Evolutionary conservation across 169 alveolate species (phyloP).

Genomic region (Theileria luwenshuni): DNA sequence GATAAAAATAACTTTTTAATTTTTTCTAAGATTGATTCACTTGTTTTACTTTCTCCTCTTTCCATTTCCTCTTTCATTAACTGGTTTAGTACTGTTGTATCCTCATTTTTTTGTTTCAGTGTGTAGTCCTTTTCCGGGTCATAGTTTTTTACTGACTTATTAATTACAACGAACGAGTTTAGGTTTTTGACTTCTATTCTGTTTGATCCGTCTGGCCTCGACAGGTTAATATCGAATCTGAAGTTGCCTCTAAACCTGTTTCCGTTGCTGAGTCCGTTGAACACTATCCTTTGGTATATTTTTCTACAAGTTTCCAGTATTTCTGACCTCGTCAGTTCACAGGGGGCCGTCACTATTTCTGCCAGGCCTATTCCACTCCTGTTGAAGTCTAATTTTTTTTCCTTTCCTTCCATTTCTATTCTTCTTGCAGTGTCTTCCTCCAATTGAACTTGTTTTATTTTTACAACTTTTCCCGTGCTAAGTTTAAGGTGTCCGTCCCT

Average conservation of each 20-base stretch:
- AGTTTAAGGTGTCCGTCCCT: conserved; percentile 64
- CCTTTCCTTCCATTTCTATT: conserved; percentile 13
- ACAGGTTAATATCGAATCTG: conserved; percentile 75
- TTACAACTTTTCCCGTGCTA: conserved; percentile 51
- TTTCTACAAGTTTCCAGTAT: conserved; percentile 67
- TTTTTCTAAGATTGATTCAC: conserved; percentile 1
- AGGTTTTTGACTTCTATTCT: conserved; percentile 74
- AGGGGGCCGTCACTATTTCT: conserved; percentile 74
- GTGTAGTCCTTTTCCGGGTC: conserved; percentile 22
- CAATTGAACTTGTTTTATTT: conserved; percentile 62
- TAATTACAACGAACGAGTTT: conserved; percentile 70
- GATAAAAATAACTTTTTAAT: conserved; percentile 4
- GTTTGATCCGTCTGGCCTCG: conserved; percentile 51
- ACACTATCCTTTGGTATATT: conserved; percentile 49
- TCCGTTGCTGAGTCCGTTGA: conserved; percentile 70
- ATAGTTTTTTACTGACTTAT: conserved; percentile 27
- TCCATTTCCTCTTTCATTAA: background rate
- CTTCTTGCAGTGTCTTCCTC: conserved; percentile 80
- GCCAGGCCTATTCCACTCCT: conserved; percentile 76
- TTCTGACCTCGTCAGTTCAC: conserved; percentile 66
- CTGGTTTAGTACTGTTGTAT: background rate
- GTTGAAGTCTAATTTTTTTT: conserved; percentile 68
- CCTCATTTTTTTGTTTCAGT: background rate
- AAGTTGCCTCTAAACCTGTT: conserved; percentile 75
- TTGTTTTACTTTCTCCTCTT: conserved; percentile 8